Evolutionary conservation across 2,329 filamentous ascomycete genomes (phyloP).

Genomic region (Alternaria hordeiaustralica): DNA sequence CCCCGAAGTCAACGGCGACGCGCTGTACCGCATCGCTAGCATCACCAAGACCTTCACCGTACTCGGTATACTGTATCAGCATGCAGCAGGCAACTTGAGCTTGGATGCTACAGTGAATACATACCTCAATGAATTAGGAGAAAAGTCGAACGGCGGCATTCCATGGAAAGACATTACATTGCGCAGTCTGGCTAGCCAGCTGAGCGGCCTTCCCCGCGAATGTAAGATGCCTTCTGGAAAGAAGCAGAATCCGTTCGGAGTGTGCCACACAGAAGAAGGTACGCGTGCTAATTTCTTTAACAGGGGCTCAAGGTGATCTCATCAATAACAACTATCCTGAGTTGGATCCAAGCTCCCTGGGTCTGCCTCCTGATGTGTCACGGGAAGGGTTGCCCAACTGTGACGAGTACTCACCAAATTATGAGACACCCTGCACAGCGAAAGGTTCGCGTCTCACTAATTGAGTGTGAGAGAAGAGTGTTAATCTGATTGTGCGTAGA

Average conservation of each 20-base stretch:
- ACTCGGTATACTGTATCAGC: conserved; percentile 40
- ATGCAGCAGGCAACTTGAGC: conserved; percentile 42
- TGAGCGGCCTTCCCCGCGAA: conserved; percentile 52
- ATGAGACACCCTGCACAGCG: conserved; percentile 36
- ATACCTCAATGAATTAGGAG: conserved; percentile 41
- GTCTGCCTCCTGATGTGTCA: conserved; percentile 44
- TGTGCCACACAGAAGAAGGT: conserved; percentile 30
- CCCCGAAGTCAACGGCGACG: conserved; percentile 46
- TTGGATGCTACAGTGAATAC: conserved; percentile 44
- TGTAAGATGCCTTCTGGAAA: conserved; percentile 26
- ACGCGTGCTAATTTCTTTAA: conserved; percentile 26
- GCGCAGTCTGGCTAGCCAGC: conserved; percentile 51
- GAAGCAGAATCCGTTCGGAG: not conserved
- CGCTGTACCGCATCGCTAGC: conserved; percentile 51
- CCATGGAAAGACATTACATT: conserved; percentile 54
- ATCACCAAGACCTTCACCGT: conserved; percentile 47
- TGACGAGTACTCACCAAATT: conserved; percentile 44
- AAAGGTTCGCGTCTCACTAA: conserved; percentile 16
- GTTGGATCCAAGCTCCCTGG: conserved; percentile 22
- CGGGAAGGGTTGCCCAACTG: conserved; percentile 42
- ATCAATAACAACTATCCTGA: conserved; percentile 24
- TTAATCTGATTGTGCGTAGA: conserved; percentile 30
- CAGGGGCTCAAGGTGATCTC: conserved; percentile 40
- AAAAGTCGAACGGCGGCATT: conserved; percentile 36
- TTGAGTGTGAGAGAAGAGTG: not conserved